A percentile compares a stretch with the other conserved stretches of the same genome.
Conservation (phyloP, 192 early-diverging fungal genomes). For the Chytriomyces sp. region DNA sequence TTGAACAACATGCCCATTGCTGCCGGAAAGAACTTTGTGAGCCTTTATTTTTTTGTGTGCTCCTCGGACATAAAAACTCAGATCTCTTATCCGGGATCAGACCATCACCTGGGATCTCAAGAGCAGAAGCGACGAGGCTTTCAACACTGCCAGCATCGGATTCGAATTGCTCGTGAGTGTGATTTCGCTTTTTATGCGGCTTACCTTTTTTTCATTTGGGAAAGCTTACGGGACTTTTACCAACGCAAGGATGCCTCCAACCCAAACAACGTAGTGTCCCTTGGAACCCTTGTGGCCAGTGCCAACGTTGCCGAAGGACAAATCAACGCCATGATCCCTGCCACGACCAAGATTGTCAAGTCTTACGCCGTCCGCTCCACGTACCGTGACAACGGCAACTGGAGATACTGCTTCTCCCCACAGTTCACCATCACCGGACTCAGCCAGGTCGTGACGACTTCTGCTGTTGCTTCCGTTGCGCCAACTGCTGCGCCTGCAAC, state of each 20-base stretch:
- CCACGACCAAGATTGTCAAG: background rate
- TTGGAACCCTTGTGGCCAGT: background rate
- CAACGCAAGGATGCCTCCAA: conserved; percentile 20
- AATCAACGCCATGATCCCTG: background rate
- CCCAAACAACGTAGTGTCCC: conserved; percentile 17
- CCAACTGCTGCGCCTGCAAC: background rate
- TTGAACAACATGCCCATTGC: background rate
- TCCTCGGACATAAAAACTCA: too few relatives aligned
- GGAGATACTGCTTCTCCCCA: background rate
- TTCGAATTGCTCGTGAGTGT: conserved; percentile 12
- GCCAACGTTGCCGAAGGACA: background rate
- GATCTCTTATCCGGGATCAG: background rate
- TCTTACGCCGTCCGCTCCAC: background rate
- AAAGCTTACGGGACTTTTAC: background rate
- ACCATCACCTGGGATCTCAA: conserved; percentile 11
- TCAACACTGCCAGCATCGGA: background rate
- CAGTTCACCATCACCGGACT: conserved; percentile 4
- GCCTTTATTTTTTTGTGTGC: background rate
- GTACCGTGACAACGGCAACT: background rate
- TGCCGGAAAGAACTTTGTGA: background rate
- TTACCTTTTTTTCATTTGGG: background rate
- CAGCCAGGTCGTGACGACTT: background rate
- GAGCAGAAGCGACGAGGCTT: background rate
- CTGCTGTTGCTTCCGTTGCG: background rate
- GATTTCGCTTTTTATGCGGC: background rate